Conservation (phyloP, 768 basidiomycete genomes). For the Mycena crocata region DNA sequence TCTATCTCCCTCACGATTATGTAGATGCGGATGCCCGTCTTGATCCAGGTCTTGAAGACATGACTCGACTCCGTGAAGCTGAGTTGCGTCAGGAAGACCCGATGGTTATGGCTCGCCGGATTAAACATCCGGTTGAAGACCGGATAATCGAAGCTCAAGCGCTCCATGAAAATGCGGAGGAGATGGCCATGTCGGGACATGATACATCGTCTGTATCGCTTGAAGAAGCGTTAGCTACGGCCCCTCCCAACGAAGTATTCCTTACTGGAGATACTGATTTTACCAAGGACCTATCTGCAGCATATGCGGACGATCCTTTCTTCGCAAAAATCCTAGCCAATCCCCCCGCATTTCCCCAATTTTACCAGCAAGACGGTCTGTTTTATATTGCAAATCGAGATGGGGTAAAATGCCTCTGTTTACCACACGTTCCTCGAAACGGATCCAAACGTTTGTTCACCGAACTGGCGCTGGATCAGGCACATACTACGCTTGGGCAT, state of each 20-base stretch:
- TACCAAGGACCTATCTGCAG: not conserved
- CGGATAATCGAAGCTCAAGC: not conserved
- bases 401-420: not conserved
- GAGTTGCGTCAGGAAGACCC: not conserved
- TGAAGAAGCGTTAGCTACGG: not conserved
- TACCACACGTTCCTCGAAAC: not conserved
- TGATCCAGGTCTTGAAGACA: constrained; percentile 2
- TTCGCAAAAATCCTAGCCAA: not conserved
- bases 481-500: not conserved
- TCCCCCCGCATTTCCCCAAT: not conserved
- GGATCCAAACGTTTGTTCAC: not conserved
- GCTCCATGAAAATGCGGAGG: not conserved
- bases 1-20: not conserved
- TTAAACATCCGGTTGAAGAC: not conserved
- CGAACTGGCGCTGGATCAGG: not conserved
- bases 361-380: not conserved
- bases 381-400: not conserved
- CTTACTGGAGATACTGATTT: not conserved
- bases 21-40: constrained; percentile 5
- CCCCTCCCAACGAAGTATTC: not conserved
- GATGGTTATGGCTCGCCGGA: not conserved
- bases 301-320: not conserved
- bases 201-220: not conserved
- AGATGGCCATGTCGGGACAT: not conserved
- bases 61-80: not conserved